A percentile compares a stretch with the other conserved stretches of the same genome.
phyloP scores from a whole-genome alignment of 345 rosid species.

The Salix udensis region DNA sequence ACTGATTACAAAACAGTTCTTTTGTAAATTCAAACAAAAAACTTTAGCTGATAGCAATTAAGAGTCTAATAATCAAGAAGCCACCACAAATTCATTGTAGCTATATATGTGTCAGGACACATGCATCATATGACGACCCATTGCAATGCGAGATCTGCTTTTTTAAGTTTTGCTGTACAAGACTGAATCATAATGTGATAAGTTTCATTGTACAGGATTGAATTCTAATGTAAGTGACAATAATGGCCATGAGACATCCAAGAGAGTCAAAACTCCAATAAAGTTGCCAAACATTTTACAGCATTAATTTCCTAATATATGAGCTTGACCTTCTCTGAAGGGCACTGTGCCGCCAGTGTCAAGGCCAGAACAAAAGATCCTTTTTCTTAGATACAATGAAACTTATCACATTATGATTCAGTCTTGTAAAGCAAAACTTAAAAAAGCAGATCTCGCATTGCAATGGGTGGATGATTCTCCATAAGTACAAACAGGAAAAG shows the following conservation, averaged over 20 bases:
- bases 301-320: not conserved
- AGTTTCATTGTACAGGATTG: not conserved
- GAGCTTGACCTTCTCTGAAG: not conserved
- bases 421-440: no score
- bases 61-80: constrained; percentile 9
- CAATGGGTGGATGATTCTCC: not conserved
- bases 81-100: not conserved
- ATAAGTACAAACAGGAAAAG: not conserved
- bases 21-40: not conserved
- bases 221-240: not conserved
- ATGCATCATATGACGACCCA: not conserved
- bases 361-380: not conserved
- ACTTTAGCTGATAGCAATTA: constrained; percentile 1
- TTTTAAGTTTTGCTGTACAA: no score
- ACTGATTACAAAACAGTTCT: not conserved
- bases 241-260: not conserved
- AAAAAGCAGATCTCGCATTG: no score
- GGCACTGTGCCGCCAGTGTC: not conserved
- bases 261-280: not conserved
- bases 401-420: no score
- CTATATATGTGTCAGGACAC: not conserved
- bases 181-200: not conserved
- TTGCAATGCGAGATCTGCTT: not conserved
- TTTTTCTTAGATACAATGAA: not conserved
- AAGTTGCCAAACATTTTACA: not conserved